Evolutionary conservation across 257 asterid species (phyloP), one percentile per base, ranked within the genome.

Genomic region (Scutellaria minor): DNA sequence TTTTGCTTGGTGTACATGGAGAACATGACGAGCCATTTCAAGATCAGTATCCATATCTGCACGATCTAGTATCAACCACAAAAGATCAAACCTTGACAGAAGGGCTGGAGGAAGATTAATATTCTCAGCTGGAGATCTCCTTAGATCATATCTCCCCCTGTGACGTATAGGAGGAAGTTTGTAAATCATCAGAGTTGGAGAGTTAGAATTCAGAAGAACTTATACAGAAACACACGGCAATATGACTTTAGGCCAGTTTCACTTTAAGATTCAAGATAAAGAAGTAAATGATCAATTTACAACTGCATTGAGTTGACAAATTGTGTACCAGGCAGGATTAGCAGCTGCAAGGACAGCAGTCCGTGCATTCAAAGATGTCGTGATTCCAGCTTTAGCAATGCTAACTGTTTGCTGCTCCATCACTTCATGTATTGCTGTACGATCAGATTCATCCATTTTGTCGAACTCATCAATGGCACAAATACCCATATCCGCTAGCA

Each of bases 371-470:
- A 95, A 83, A 79, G 99, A 95, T 40, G 99, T 95, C 41, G 99
- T 95, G 73, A 95, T 95, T 68, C 99, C 99, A 83, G 98, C 99
- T 82, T 95, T 92, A 12, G 99, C 99, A 69, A 92, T 95, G 80
- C 97, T 95, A 64, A 95, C 98, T 65, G 99, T 95, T 86, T 95
- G 98, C 86, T 95, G 99, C 85, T 95, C 99, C 99, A 95, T 92
- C 61, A 95, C 99, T 86, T 95, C 99, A 76, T 92, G 99, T 68
- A 95, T 92, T 45, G 98, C 96, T 48, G 99, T 95, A 58, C 98
- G 90, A 75, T 95, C 99, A 39, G 92, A 87, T 65, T 95, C 99
- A 15, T 95, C 98, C 99, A 95, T 95, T 79, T 95, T 95, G 85
- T 95, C 99, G 3, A 95, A 95, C 81, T 95, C 98, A 74, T 95